phyloP scores from a whole-genome alignment of 2,329 filamentous ascomycete genomes.

The Pestalotiopsis sp. region DNA sequence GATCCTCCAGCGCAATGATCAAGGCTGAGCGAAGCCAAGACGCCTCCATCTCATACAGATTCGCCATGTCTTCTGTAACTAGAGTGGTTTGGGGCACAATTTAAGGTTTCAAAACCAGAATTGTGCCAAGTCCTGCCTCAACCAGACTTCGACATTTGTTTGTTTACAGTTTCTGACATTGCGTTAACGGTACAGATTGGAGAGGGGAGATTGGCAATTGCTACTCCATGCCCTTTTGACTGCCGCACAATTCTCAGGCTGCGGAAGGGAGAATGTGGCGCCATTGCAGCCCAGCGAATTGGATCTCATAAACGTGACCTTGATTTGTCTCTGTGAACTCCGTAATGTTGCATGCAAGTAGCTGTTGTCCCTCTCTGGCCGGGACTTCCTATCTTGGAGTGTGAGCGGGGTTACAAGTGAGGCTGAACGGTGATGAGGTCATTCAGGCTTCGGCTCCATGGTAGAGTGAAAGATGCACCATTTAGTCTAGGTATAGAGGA shows the following conservation, averaged over 20 bases:
- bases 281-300: background rate
- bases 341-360: background rate
- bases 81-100: background rate
- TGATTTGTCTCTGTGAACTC: too few species aligned
- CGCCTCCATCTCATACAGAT: background rate
- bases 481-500: background rate
- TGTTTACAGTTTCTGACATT: too few species aligned
- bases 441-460: background rate
- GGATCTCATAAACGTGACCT: too few species aligned
- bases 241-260: background rate
- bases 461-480: background rate
- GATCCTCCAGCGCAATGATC: background rate
- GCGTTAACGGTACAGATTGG: too few species aligned
- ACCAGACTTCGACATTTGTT: too few species aligned
- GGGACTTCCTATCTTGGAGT: background rate
- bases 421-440: background rate
- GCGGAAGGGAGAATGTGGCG: too few species aligned
- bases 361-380: background rate
- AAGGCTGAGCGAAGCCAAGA: background rate
- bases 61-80: background rate
- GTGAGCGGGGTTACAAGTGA: background rate
- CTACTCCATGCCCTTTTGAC: too few species aligned
- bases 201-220: too few species aligned
- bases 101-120: too few species aligned
- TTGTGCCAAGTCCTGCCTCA: too few species aligned